Base-by-base conservation (phyloP, 2,329 filamentous ascomycete species). In the Monosporascus sp. region DNA sequence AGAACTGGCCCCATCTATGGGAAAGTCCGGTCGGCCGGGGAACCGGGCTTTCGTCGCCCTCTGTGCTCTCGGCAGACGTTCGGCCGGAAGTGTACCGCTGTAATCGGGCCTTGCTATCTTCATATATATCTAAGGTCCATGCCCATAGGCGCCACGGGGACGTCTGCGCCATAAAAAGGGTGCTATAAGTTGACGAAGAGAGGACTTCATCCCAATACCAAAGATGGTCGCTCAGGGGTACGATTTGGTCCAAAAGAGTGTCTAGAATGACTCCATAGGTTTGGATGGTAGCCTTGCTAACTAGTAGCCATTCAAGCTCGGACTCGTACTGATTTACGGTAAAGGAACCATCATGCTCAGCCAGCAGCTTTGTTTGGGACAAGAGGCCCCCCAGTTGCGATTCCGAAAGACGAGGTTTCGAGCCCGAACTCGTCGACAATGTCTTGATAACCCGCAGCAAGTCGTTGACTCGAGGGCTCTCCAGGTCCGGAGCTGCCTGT, bases 121-220 rank as follows among this genome's bases (percentile, higher is more conserved):
- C 68, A 66, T 87, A 92, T 36, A 95, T 81, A 47, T 88, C 86
- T 64, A 80, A 81, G 7, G 82, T 76, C 82, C 88, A 91, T 3
- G 77, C 73, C 84, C 85, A 93, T 36, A 96, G 69, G 19, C 89
- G 81, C 41, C 86, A 64, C 0, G 94, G 94, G 1, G 87, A 90
- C 0, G 87, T 96, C 70, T 99, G 94, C 8, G 95, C 73, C 16
- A 90, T 87, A 71, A 97, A 97, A 3, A 97, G 69, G 34, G 85
- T 87, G 59, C 89, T 92, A 64, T 87, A 90, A 48, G 84, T 80
- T 61, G 90, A 87, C 1, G 90, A 95, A 9, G 84, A 83, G 31
- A 96, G 74, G 2, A 97, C 82, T 60, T 94, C 88, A 65, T 96
- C 90, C 94, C 94, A 99, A 69, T 97, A 97, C 84, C 88, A 92